Evolutionary conservation across 2,329 filamentous ascomycete genomes (phyloP), one percentile per base, ranked within the genome.

Genomic region (Trichoderma pleuroti): DNA sequence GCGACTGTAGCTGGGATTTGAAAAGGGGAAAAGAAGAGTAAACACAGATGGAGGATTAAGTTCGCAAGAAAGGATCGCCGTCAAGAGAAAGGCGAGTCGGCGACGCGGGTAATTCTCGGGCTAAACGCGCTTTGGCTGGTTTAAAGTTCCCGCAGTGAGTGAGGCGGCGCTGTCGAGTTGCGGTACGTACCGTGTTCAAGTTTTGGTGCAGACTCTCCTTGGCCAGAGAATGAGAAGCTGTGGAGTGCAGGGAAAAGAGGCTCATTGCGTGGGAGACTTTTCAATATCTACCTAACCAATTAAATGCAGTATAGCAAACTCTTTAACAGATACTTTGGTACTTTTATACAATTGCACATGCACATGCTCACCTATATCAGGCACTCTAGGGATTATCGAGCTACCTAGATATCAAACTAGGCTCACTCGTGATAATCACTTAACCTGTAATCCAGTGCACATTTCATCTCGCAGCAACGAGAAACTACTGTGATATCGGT

Each of bases 41-140:
- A 60, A 34, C 5, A 36, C 57, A 30, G 28, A 32, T 65, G 66
- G 34, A 54, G 59, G 39, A 42, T 42, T 28, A 64, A 39, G 52
- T 36, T 30, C 49, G 67, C 68, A 70, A 56, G 36, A 69, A 42
- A 52, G 28, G 42, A 9, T 62, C 36, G 36, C 57, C 54, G 59
- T 72, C 39, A 46, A 70, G 26, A 52, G 16, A 59, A 70, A 61
- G 65, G 65, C 65, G 54, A 65, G 49, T 65, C 46, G 60, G 65
- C 70, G 70, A 71, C 63, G 62, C 71, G 71, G 71, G 54, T 72
- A 72, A 72, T 72, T 66, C 8, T 70, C 71, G 71, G 71, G 36
- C 49, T n/a, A 49, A 61, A 71, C 68, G 66, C 63, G 69, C 72
- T 68, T 52, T 59, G 54, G 62, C 49, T 64, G n/a, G 21, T 56